Conservation (phyloP, 2,329 filamentous ascomycete genomes). For the Curvularia verruculosa region DNA sequence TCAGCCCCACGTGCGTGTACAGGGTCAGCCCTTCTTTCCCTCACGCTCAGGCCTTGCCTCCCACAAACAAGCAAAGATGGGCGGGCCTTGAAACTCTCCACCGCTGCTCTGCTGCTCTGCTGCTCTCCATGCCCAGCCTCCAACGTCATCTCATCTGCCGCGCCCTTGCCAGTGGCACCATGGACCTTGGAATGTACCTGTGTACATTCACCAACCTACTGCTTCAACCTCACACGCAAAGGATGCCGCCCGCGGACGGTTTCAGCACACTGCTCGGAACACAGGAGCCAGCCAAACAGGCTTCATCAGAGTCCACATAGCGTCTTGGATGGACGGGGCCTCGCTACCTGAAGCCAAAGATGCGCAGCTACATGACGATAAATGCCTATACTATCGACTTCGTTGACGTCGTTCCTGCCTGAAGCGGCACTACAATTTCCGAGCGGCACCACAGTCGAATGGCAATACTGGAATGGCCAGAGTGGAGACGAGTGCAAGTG, state of each 20-base stretch:
- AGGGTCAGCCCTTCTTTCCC: constrained; percentile 17
- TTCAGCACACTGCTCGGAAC: background rate
- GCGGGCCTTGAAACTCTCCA: constrained; percentile 17
- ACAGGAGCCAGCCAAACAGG: background rate
- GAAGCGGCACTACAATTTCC: background rate
- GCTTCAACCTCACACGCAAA: background rate
- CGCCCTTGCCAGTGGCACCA: constrained; percentile 7
- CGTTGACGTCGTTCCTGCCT: background rate
- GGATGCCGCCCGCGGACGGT: background rate
- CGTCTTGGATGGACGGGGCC: background rate
- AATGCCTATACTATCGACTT: background rate
- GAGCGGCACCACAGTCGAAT: background rate
- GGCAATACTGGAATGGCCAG: background rate
- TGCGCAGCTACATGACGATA: background rate
- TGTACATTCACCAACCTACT: background rate
- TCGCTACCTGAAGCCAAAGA: background rate
- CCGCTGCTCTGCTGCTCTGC: constrained; percentile 12
- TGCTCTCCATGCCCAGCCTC: background rate
- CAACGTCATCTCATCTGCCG: constrained; percentile 10
- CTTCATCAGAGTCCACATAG: background rate
- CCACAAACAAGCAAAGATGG: constrained; percentile 17
- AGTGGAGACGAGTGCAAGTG: background rate
- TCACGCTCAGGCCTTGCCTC: constrained; percentile 1
- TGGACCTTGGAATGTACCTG: background rate
- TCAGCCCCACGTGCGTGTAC: constrained; percentile 25